Conservation (phyloP, 768 basidiomycete species). For the Pleurotus citrinopileatus region DNA sequence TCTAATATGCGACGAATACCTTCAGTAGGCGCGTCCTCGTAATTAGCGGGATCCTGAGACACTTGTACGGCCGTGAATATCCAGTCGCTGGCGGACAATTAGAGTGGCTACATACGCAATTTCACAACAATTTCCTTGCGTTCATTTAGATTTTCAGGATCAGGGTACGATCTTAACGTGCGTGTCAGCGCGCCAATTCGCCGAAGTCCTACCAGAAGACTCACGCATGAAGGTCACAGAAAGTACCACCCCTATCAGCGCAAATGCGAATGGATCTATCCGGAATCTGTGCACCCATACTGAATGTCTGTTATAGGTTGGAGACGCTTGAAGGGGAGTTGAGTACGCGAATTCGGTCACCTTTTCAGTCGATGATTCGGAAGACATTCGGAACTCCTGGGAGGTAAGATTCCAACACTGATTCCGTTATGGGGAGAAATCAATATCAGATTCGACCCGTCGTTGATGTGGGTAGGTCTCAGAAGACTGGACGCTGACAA, state of each 20-base stretch:
- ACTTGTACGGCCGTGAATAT: slow-evolving; percentile 42
- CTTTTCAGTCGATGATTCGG: background rate
- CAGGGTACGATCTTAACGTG: slow-evolving; percentile 62
- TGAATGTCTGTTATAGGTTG: background rate
- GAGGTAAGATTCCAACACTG: no score
- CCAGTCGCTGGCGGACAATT: no score
- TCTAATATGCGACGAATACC: slow-evolving; percentile 88
- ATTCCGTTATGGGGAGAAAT: no score
- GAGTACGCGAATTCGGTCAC: background rate
- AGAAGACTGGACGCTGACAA: no score
- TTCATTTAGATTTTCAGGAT: slow-evolving; percentile 56
- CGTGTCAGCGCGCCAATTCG: slow-evolving; percentile 1
- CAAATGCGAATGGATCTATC: slow-evolving; percentile 82
- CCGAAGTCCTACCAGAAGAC: slow-evolving; percentile 20
- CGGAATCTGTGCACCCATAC: slow-evolving; percentile 43
- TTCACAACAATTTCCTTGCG: slow-evolving; percentile 88
- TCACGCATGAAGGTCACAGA: slow-evolving; percentile 86
- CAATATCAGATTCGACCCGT: no score
- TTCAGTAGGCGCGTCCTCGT: slow-evolving; percentile 91
- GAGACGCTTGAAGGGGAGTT: background rate
- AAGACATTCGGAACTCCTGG: background rate
- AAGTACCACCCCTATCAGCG: slow-evolving; percentile 89
- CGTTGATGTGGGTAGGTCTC: no score
- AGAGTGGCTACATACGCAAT: slow-evolving; percentile 66
- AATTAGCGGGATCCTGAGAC: slow-evolving; percentile 86